Evolutionary conservation across 306 rosid species (phyloP).

Genomic region (Fragaria nilgerrensis): DNA sequence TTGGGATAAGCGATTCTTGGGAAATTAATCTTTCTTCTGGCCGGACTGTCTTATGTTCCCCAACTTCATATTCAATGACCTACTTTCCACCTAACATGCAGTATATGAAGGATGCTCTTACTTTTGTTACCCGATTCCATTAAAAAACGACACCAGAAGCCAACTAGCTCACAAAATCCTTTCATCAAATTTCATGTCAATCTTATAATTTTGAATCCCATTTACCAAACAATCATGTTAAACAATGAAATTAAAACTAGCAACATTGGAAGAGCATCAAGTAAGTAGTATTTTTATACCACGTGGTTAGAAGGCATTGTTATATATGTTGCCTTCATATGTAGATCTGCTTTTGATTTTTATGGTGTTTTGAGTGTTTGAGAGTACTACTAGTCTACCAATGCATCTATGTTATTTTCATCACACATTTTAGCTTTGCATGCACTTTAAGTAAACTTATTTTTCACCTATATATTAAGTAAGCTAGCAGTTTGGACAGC

Average conservation of each 20-base stretch:
- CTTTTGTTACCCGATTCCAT: constrained; percentile 1
- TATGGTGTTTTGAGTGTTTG: neutral
- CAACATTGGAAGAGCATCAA: neutral
- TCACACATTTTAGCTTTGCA: neutral
- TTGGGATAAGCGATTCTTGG: constrained; percentile 6
- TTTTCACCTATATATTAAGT: neutral
- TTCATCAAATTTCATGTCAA: neutral
- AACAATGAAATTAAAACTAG: neutral
- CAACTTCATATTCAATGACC: neutral
- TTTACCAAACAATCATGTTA: neutral
- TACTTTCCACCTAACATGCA: neutral
- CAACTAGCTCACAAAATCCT: neutral
- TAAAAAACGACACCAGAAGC: constrained; percentile 8
- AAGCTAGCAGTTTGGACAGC: no score
- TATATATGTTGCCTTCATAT: neutral
- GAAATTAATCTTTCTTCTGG: neutral
- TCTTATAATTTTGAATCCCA: neutral
- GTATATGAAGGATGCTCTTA: neutral
- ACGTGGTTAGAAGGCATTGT: neutral
- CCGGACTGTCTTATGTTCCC: neutral
- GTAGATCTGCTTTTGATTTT: neutral
- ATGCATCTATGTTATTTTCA: neutral
- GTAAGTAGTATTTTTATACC: neutral
- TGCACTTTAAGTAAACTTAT: neutral
- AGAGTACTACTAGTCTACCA: neutral